A percentile compares a stretch with the other conserved stretches of the same genome.
These are phyloP conservation scores for Polytolypa hystricis DNA, from an alignment of 2,329 filamentous ascomycete genomes.

Conservation along the genomic window DNA sequence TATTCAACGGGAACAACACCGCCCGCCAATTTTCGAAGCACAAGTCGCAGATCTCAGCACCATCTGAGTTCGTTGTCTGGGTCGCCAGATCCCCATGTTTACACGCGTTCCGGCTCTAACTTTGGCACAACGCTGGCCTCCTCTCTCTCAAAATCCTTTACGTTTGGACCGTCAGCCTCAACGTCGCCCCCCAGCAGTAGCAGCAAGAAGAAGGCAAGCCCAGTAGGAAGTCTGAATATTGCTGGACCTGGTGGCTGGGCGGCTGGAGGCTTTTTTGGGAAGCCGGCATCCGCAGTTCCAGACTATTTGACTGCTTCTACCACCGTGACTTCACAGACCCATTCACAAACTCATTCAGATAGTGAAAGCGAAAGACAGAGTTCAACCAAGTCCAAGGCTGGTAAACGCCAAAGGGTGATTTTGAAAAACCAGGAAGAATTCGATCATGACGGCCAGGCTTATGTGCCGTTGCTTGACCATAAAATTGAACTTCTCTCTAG, in stretches of 20 bases:
- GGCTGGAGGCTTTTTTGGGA: constrained; percentile 14
- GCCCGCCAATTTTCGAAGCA: constrained; percentile 31
- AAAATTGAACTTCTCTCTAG: constrained; percentile 37
- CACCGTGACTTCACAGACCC: constrained; percentile 19
- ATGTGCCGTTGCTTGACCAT: constrained; percentile 40
- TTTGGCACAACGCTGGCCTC: constrained; percentile 33
- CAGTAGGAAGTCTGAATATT: constrained; percentile 25
- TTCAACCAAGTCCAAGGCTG: constrained; percentile 15
- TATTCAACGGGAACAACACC: constrained; percentile 44
- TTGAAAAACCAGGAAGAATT: constrained; percentile 48
- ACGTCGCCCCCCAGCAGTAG: constrained; percentile 28
- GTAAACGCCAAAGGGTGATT: constrained; percentile 34
- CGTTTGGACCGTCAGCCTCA: constrained; percentile 32
- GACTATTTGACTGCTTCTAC: constrained; percentile 22
- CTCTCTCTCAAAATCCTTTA: constrained; percentile 35
- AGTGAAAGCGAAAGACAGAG: constrained; percentile 26
- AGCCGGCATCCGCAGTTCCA: constrained; percentile 18
- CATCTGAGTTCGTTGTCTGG: constrained; percentile 29
- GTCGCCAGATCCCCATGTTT: constrained; percentile 32
- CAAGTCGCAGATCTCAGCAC: constrained; percentile 32
- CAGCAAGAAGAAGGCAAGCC: constrained; percentile 27
- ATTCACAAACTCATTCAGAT: constrained; percentile 26
- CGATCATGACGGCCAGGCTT: constrained; percentile 39
- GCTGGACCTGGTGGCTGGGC: constrained; percentile 21
- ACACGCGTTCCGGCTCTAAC: constrained; percentile 28